phyloP scores from a whole-genome alignment of 768 basidiomycete species.

The Leccinum aurantiacum region DNA sequence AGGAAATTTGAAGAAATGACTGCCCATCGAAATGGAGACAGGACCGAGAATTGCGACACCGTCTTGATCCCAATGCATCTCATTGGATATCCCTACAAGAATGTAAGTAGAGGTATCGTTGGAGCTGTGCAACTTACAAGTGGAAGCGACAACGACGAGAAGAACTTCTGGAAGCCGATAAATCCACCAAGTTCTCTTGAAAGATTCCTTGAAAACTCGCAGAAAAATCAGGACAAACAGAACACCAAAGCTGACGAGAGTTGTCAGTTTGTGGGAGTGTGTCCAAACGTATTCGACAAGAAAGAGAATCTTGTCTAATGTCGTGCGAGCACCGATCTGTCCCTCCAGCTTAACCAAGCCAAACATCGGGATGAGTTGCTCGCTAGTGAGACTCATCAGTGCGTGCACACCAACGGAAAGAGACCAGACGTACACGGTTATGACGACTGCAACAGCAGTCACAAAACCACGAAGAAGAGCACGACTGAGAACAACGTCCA shows the following conservation, averaged over 20 bases:
- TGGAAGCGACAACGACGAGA: constrained; percentile 79
- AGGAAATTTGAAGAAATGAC: constrained; percentile 73
- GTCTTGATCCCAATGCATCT: constrained; percentile 70
- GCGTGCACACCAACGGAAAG: neutral
- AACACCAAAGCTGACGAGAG: constrained; percentile 71
- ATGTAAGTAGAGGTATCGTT: neutral
- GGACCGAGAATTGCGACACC: constrained; percentile 85
- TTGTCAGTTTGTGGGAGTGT: constrained; percentile 63
- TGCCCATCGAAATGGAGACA: constrained; percentile 62
- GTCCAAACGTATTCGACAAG: constrained; percentile 57
- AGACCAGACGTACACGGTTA: constrained; percentile 62
- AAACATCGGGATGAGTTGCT: constrained; percentile 89
- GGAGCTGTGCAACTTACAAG: constrained; percentile 49
- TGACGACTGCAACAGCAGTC: constrained; percentile 80
- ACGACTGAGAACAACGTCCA: constrained; percentile 90
- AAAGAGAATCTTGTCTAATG: constrained; percentile 78
- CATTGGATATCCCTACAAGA: constrained; percentile 59
- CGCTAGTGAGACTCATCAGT: constrained; percentile 39
- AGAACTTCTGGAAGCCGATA: constrained; percentile 89
- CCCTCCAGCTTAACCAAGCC: constrained; percentile 64
- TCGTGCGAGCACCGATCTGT: constrained; percentile 57
- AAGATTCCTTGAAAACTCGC: constrained; percentile 55
- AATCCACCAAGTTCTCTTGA: constrained; percentile 65
- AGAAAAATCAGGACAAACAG: constrained; percentile 64
- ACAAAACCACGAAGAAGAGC: constrained; percentile 88